Evolutionary conservation across 805 yeast species (phyloP).

Genomic region (Wickerhamiella brachini): DNA sequence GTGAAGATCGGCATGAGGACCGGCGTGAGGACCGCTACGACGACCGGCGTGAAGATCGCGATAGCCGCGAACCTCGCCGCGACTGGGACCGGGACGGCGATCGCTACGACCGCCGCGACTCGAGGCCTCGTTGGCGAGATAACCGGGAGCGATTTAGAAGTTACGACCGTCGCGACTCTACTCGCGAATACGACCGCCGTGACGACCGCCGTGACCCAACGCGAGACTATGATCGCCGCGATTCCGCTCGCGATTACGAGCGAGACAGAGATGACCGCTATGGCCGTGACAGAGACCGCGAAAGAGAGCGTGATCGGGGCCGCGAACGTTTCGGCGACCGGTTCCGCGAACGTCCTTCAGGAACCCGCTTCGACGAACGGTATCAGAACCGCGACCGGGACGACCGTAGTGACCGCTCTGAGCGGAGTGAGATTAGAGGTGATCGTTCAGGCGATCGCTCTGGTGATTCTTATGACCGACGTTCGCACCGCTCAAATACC

Average conservation of each 20-base stretch:
- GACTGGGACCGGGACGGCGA: neutral
- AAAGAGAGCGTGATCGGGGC: constrained; percentile 4
- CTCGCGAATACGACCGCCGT: neutral
- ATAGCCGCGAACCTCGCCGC: neutral
- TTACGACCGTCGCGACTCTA: neutral
- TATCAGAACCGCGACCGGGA: neutral
- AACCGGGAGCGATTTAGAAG: no score
- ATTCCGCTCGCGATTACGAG: neutral
- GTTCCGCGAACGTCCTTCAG: neutral
- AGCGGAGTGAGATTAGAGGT: no score
- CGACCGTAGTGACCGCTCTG: neutral
- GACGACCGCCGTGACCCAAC: neutral
- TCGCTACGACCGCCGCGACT: neutral
- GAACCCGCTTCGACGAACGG: neutral
- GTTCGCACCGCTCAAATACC: neutral
- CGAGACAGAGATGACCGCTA: neutral
- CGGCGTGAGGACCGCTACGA: no score
- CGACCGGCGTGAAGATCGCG: neutral
- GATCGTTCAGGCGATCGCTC: neutral
- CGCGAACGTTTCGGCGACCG: constrained; percentile 5
- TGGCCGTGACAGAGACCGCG: constrained; percentile 4
- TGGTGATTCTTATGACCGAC: neutral
- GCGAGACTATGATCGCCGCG: neutral
- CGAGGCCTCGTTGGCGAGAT: no score
- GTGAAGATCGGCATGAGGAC: neutral